Percentiles rank a stretch among this genome's conserved stretches.
Conservation (phyloP, 108 stramenopile species). For the Tribonema minus region DNA sequence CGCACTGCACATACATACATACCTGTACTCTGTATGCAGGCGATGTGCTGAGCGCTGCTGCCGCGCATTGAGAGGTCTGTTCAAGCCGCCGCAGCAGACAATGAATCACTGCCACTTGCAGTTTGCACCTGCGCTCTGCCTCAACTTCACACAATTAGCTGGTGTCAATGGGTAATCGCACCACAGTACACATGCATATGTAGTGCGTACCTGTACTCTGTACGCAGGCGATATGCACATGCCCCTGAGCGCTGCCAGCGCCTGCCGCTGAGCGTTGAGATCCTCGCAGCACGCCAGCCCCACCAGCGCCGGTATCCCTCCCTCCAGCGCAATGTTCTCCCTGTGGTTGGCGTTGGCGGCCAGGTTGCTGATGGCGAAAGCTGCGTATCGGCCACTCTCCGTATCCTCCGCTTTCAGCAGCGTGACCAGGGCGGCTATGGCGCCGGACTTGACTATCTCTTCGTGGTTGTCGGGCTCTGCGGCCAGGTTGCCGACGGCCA, state of each 20-base stretch:
- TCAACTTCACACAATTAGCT: too few relatives aligned
- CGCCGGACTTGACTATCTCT: conserved; percentile 60
- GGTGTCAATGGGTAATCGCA: too few relatives aligned
- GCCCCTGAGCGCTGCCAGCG: conserved; percentile 67
- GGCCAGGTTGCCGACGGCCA: conserved; percentile 76
- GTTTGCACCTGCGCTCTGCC: too few relatives aligned
- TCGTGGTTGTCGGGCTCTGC: conserved; percentile 73
- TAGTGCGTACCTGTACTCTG: conserved; percentile 49
- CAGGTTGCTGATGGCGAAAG: conserved; percentile 70
- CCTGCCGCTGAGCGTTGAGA: conserved; percentile 68
- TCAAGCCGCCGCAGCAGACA: too few relatives aligned
- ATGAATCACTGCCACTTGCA: too few relatives aligned
- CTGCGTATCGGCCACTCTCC: conserved; percentile 67
- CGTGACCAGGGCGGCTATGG: conserved; percentile 59
- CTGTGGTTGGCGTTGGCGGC: conserved; percentile 68
- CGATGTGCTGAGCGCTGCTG: conserved; percentile 67
- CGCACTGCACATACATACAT: too few relatives aligned
- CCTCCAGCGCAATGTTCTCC: conserved; percentile 62
- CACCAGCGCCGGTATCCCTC: conserved; percentile 70
- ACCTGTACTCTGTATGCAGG: conserved; percentile 59
- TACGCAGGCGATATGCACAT: conserved; percentile 67
- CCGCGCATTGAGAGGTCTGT: conserved; percentile 67
- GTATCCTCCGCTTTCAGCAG: conserved; percentile 65
- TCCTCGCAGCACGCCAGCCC: conserved; percentile 73
- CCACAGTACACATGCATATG: too few relatives aligned